Conservation (phyloP, 2,329 filamentous ascomycete genomes). For the Aspergillus neotritici region DNA sequence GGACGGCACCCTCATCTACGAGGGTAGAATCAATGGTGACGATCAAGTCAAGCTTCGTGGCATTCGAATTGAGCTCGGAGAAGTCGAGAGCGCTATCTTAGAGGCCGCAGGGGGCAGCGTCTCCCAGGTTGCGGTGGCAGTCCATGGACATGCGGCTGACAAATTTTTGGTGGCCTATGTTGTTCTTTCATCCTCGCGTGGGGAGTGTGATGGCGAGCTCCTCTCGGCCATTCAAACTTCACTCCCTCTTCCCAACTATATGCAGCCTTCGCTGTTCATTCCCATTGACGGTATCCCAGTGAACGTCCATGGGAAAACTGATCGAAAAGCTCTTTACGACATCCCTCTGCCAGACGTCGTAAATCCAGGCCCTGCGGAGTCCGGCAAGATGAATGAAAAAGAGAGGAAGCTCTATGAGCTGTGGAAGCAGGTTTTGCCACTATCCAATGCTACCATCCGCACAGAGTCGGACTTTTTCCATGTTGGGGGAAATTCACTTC, state of each 20-base stretch:
- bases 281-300: conserved; percentile 20
- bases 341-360: conserved; percentile 18
- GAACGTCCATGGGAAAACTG: conserved; percentile 23
- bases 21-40: conserved; percentile 23
- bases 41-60: conserved; percentile 23
- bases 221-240: conserved; percentile 25
- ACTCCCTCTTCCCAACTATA: conserved; percentile 30
- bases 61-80: conserved; percentile 42
- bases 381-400: background rate
- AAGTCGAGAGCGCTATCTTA: conserved; percentile 35
- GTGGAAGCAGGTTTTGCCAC: background rate
- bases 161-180: background rate
- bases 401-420: background rate
- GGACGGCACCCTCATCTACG: conserved; percentile 23
- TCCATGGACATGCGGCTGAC: background rate
- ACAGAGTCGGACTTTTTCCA: conserved; percentile 1
- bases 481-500: conserved; percentile 1
- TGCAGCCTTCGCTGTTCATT: conserved; percentile 27
- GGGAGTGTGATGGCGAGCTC: background rate
- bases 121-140: background rate
- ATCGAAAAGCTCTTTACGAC: conserved; percentile 12
- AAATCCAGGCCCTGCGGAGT: background rate
- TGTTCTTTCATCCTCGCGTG: background rate
- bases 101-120: conserved; percentile 13
- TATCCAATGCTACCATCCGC: background rate